phyloP scores from a whole-genome alignment of 2,329 filamentous ascomycete genomes.

The Claviceps spartinae region DNA sequence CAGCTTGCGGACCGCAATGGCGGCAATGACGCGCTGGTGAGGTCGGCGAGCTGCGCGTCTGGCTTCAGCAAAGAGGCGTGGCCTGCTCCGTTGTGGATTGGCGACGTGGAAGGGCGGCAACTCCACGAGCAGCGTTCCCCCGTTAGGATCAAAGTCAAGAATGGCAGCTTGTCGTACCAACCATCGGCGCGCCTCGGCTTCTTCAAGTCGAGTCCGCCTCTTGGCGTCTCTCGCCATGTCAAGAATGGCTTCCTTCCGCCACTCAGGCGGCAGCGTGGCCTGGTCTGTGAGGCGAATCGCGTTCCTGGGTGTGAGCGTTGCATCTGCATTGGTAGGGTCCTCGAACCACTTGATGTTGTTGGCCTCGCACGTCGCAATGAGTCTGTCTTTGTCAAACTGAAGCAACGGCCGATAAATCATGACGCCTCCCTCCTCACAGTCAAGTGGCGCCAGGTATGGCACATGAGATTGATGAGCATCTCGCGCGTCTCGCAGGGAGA shows the following conservation, averaged over 20 bases:
- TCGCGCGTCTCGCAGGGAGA: slow-evolving; percentile 5
- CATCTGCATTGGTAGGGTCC: slow-evolving; percentile 70
- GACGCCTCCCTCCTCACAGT: slow-evolving; percentile 52
- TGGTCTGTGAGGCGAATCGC: slow-evolving; percentile 55
- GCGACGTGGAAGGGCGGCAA: slow-evolving; percentile 23
- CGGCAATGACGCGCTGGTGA: slow-evolving; percentile 30
- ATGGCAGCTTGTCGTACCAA: slow-evolving; percentile 35
- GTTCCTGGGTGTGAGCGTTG: slow-evolving; percentile 66
- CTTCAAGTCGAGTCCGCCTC: slow-evolving; percentile 27
- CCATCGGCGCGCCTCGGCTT: slow-evolving; percentile 39
- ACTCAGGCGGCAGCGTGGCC: slow-evolving; percentile 51
- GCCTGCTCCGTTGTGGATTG: slow-evolving; percentile 2
- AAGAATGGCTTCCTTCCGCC: slow-evolving; percentile 53
- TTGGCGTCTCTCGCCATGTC: slow-evolving; percentile 41
- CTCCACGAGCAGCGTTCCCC: slow-evolving; percentile 33
- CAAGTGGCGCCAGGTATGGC: slow-evolving; percentile 22
- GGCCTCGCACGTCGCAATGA: slow-evolving; percentile 63
- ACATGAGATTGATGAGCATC: slow-evolving; percentile 7
- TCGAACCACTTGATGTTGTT: slow-evolving; percentile 63
- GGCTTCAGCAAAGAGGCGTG: slow-evolving; percentile 11
- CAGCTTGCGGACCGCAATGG: slow-evolving; percentile 32
- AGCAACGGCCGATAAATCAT: slow-evolving; percentile 57
- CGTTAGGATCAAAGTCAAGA: slow-evolving; percentile 31
- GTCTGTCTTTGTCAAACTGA: slow-evolving; percentile 53
- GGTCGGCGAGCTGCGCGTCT: slow-evolving; percentile 15